Conservation (phyloP, 2,329 filamentous ascomycete species). For the Chaetothyriales sp. region DNA sequence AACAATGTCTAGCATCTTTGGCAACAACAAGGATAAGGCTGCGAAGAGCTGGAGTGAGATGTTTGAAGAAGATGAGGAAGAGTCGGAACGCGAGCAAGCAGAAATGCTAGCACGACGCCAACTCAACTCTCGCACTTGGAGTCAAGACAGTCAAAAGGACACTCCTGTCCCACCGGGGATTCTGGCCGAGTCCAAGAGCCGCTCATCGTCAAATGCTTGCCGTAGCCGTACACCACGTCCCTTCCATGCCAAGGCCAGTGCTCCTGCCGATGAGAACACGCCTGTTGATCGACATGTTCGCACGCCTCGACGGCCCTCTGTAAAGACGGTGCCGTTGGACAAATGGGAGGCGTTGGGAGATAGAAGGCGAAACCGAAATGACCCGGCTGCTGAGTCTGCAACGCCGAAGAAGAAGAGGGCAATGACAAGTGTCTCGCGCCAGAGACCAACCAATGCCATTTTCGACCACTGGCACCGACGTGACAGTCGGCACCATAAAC, state of each 20-base stretch:
- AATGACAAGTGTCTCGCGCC: conserved; percentile 29
- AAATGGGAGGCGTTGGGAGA: conserved; percentile 87
- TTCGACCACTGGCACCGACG: conserved; percentile 21
- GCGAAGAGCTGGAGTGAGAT: conserved; percentile 99
- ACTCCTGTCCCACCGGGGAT: conserved; percentile 37
- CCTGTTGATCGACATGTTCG: conserved; percentile 24
- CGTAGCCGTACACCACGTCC: conserved; percentile 39
- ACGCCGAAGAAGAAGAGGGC: conserved; percentile 33
- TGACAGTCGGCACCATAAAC: conserved; percentile 25
- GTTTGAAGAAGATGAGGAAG: conserved; percentile 84
- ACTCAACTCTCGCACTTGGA: conserved; percentile 65
- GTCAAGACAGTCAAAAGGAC: conserved; percentile 53
- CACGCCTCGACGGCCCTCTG: conserved; percentile 49
- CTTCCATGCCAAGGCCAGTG: conserved; percentile 52
- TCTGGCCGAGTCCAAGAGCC: conserved; percentile 42
- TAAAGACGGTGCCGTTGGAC: conserved; percentile 43
- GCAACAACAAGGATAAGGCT: conserved; percentile 60
- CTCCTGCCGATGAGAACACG: conserved; percentile 55
- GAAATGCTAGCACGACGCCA: conserved; percentile 45
- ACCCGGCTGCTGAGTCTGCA: conserved; percentile 40
- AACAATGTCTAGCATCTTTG: conserved; percentile 65
- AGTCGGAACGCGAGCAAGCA: conserved; percentile 48
- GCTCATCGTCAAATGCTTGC: conserved; percentile 38
- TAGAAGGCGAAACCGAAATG: conserved; percentile 54
- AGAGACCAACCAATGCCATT: conserved; percentile 22